Percentiles rank a stretch among this genome's conserved stretches.
Evolutionary conservation across 768 basidiomycete species (phyloP).

Genomic region (Kwoniella dejecticola): DNA sequence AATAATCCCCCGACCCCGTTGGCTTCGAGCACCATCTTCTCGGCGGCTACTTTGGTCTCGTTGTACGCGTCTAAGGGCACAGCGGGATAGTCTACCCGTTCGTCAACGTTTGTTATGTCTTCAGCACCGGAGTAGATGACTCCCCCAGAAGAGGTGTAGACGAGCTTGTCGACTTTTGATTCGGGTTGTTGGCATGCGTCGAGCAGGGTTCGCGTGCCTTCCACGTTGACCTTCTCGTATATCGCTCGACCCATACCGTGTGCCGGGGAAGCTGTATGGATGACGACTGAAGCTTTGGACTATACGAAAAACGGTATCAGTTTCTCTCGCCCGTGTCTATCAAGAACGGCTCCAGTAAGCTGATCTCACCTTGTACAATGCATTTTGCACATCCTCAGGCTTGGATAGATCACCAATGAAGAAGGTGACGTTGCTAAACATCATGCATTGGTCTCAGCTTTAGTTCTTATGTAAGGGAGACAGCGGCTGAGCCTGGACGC

Average conservation of each 20-base stretch:
- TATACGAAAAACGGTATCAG: conserved; percentile 46
- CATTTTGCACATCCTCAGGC: conserved; percentile 69
- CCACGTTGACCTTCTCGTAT: conserved; percentile 89
- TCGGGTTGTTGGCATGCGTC: conserved; percentile 71
- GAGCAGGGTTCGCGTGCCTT: conserved; percentile 73
- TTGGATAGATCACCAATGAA: conserved; percentile 87
- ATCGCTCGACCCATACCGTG: conserved; percentile 70
- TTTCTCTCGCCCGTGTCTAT: neutral
- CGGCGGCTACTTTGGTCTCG: conserved; percentile 87
- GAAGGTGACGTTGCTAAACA: conserved; percentile 62
- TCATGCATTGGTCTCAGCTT: neutral
- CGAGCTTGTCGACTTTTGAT: conserved; percentile 71
- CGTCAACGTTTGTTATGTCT: conserved; percentile 82
- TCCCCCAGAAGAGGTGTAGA: conserved; percentile 91
- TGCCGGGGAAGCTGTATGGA: conserved; percentile 89
- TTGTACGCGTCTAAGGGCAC: conserved; percentile 87
- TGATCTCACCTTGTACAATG: conserved; percentile 68
- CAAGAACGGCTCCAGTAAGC: neutral
- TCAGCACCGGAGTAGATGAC: conserved; percentile 77
- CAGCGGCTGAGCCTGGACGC: conserved; percentile 10
- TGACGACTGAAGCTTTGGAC: conserved; percentile 84
- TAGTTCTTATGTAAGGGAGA: neutral
- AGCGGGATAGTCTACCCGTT: conserved; percentile 73
- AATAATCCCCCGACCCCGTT: conserved; percentile 81
- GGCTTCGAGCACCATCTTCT: conserved; percentile 76